Conservation (phyloP, 2,329 filamentous ascomycete species). For the Cytospora piceae region DNA sequence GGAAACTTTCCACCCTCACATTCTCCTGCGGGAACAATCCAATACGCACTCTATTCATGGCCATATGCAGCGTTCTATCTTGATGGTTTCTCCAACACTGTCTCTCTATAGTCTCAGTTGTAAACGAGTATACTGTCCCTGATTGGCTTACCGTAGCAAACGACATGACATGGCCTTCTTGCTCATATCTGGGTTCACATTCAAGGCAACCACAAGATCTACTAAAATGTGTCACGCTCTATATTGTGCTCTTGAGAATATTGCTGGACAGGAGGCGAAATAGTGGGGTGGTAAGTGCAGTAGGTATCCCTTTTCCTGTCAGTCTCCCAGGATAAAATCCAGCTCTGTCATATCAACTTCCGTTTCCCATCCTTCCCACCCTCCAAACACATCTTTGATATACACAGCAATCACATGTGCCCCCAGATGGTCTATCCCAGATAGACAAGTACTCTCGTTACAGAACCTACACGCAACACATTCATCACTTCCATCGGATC, state of each 20-base stretch:
- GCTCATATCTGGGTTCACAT: not conserved
- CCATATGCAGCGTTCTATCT: slow-evolving; percentile 11
- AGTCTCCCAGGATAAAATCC: not conserved
- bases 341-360: not conserved
- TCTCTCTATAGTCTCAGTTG: slow-evolving; percentile 4
- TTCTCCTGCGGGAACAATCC: slow-evolving; percentile 16
- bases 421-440: too few relatives aligned
- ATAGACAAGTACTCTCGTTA: too few relatives aligned
- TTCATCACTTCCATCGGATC: not conserved
- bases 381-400: not conserved
- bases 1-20: not conserved
- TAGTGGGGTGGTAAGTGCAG: not conserved
- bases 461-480: too few relatives aligned
- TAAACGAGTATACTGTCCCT: not conserved
- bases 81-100: slow-evolving; percentile 9
- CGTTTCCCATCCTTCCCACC: not conserved
- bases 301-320: not conserved
- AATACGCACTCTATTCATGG: slow-evolving; percentile 13
- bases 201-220: slow-evolving; percentile 1
- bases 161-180: not conserved
- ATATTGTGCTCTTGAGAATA: slow-evolving; percentile 7
- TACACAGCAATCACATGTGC: not conserved
- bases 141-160: slow-evolving; percentile 15
- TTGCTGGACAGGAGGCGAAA: not conserved
- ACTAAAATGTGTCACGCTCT: not conserved